Percentiles rank a stretch among this genome's conserved stretches.
These are phyloP conservation scores for Samsoniella hepiali DNA, from an alignment of 2,329 filamentous ascomycete species.

Conservation along the genomic window DNA sequence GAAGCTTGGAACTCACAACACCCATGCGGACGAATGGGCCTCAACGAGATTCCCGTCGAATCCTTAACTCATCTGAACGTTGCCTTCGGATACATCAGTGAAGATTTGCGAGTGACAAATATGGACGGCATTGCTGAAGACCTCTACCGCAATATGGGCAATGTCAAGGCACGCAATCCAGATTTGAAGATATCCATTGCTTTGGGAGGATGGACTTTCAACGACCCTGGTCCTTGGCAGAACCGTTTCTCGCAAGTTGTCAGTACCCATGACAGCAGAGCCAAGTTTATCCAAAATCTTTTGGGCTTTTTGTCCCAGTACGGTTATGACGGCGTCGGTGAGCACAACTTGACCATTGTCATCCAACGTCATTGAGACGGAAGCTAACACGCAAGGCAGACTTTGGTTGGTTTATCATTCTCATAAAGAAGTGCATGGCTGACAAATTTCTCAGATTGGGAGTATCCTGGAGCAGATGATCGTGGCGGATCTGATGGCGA, in stretches of 20 bases:
- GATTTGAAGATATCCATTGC: not conserved
- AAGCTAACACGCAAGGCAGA: too few relatives aligned
- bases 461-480: too few relatives aligned
- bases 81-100: not conserved
- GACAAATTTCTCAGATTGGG: too few relatives aligned
- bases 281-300: not conserved
- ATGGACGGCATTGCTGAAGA: not conserved
- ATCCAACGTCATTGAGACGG: too few relatives aligned
- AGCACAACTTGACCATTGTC: too few relatives aligned
- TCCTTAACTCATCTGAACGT: not conserved
- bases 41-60: not conserved
- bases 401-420: too few relatives aligned
- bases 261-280: not conserved
- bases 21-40: too few relatives aligned
- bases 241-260: not conserved
- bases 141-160: not conserved
- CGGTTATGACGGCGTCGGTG: too few relatives aligned
- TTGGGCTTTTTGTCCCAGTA: not conserved
- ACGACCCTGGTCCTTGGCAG: not conserved
- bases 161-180: not conserved
- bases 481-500: not conserved
- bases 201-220: not conserved
- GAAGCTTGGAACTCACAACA: not conserved
- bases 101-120: not conserved
- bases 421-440: too few relatives aligned